These are phyloP conservation scores for Talaromyces sp. DNA, from an alignment of 2,329 filamentous ascomycete species.

Conservation along the genomic window DNA sequence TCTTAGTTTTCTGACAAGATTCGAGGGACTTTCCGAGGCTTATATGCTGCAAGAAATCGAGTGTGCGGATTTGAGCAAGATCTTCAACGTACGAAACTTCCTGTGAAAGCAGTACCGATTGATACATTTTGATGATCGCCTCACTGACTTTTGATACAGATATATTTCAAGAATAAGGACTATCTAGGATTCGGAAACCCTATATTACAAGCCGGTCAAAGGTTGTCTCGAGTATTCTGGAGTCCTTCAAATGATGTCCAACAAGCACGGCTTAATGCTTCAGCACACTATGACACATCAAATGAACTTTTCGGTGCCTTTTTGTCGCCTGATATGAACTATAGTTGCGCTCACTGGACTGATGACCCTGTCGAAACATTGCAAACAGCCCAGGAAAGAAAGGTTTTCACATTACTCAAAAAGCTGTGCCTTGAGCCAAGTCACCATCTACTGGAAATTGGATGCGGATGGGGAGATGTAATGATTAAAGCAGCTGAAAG, in stretches of 20 bases:
- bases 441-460: conserved; percentile 72
- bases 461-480: conserved; percentile 72
- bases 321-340: conserved; percentile 28
- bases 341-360: conserved; percentile 61
- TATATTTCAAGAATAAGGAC: conserved; percentile 68
- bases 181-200: conserved; percentile 21
- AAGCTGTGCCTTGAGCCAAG: conserved; percentile 51
- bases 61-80: conserved; percentile 63
- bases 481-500: conserved; percentile 65
- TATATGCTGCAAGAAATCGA: conserved; percentile 71
- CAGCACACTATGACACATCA: conserved; percentile 69
- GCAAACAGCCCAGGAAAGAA: conserved; percentile 61
- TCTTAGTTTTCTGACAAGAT: background rate
- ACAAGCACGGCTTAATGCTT: conserved; percentile 63
- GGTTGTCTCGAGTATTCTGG: conserved; percentile 47
- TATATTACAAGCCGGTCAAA: conserved; percentile 15
- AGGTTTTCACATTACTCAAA: conserved; percentile 57
- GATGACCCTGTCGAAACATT: conserved; percentile 43
- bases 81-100: conserved; percentile 56
- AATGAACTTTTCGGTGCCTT: conserved; percentile 27
- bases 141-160: conserved; percentile 39
- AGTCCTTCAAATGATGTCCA: conserved; percentile 57
- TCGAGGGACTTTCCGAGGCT: conserved; percentile 64
- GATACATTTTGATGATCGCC: background rate
- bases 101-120: background rate